Evolutionary conservation across 2,329 filamentous ascomycete genomes (phyloP), one percentile per base, ranked within the genome.

Genomic region (Aspergillus eucalypticola): DNA sequence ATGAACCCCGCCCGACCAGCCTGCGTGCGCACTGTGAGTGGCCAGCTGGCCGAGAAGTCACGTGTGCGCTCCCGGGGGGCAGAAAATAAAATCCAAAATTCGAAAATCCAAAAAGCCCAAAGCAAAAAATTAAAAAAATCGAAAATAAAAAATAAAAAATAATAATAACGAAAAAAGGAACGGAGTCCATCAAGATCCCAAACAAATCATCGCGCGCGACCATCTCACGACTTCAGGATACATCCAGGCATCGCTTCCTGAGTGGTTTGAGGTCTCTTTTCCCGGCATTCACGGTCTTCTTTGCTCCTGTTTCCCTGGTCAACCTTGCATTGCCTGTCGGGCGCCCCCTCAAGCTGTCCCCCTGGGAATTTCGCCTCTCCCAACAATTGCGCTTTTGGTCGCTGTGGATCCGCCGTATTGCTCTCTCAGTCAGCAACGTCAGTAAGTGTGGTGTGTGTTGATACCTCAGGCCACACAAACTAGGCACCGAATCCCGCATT

Each of bases 51-150:
- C 56, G 23, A 29, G 8, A 3, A 44, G 32, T 66, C 66, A 67
- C 66, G 66, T 67, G 66, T 5, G 61, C 35, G 59, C 46, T 38
- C 51, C 56, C 50, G 29, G 57, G 46, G n/a, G 35, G 50, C 32
- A 51, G 56, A 60, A 59, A 64, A 66, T 65, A 56, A 63, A 62
- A 64, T 52, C 41, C 59, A 56, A 64, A 62, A 60, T 61, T 61
- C 57, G 39, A 59, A 56, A 52, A 46, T 56, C 44, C 25, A n/a
- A 49, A 58, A 59, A 61, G 50, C 48, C 55, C 8, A 63, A 64
- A 66, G 62, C 51, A 29, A 63, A 64, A 66, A 63, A 63, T 58
- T 54, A 62, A 62, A 65, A 65, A 67, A 60, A 29, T 49, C 56
- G 46, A 59, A 60, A 62, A 58, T 58, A 50, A 56, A 56, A 58